Evolutionary conservation across 257 asterid genomes (phyloP), one percentile per base, ranked within the genome.

Genomic region (Nicotiana tomentosiformis): DNA sequence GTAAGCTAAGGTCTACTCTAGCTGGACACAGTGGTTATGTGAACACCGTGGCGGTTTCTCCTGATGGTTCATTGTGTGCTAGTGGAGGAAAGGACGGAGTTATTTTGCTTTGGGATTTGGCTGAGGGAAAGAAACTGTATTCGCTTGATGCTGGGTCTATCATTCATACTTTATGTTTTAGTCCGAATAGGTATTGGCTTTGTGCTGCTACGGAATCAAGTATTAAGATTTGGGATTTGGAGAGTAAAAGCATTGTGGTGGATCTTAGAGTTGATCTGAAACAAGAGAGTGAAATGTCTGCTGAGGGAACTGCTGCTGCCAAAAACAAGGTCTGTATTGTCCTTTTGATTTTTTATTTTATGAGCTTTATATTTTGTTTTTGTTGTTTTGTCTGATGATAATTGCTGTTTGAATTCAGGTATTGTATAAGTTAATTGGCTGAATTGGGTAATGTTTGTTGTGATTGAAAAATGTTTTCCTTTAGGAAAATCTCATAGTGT

Each of bases 141-240:
- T 46, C 81, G 5, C 49, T 79, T 39, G 66, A 84, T n/a, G 84
- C 83, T n/a, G 51, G 83, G 1, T 77, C 86, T 2, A 51, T 66
- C 26, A 77, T 83, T 29, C 86, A 83, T 53, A 20, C 86, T 2
- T 60, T 83, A 7, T 83, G 86, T 12, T 83, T 83, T 72, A 83
- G 83, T 51, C 83, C 86, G 0, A 83, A 83, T 18, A 83, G 82
- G 67, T 83, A 74, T 69, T 83, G 86, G 86, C 79, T 83, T 6
- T 83, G 83, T 66, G 86, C 79, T 3, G 86, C 86, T 0, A 92
- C 98, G 0, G 95, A 92, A 87, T 29, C 89, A 5, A 80, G 94
- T 18, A 93, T 94, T 67, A 92, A 88, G 94, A 88, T 94, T 58
- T 94, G 98, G 97, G 97, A 92, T 86, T 87, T 90, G 88, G 96